A percentile compares a stretch with the other conserved stretches of the same genome.
These are phyloP conservation scores for Arthrocladium fulminans DNA, from an alignment of 2,329 filamentous ascomycete genomes.

Conservation along the genomic window DNA sequence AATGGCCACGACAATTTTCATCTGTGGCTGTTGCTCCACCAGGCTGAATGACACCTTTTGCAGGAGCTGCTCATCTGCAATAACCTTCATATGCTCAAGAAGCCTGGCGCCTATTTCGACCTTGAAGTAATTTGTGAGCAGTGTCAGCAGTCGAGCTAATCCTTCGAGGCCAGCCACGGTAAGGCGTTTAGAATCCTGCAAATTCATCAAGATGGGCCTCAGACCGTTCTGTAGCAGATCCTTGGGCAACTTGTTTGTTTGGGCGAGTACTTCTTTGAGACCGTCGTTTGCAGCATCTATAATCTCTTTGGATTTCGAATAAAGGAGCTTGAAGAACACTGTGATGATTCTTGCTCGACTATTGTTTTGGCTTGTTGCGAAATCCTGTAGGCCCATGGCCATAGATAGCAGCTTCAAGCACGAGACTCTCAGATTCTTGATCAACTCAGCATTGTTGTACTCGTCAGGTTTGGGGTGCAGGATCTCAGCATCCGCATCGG, in stretches of 20 bases:
- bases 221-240: constrained; percentile 90
- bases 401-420: constrained; percentile 90
- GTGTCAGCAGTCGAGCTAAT: constrained; percentile 74
- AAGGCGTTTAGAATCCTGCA: constrained; percentile 86
- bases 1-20: constrained; percentile 91
- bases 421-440: constrained; percentile 81
- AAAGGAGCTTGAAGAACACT: constrained; percentile 96
- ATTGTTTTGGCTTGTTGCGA: constrained; percentile 60
- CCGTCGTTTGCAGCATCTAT: constrained; percentile 91
- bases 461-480: constrained; percentile 87
- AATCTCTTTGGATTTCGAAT: constrained; percentile 83
- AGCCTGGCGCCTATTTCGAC: constrained; percentile 90
- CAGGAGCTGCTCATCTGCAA: constrained; percentile 69
- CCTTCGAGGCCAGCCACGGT: constrained; percentile 86
- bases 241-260: constrained; percentile 87
- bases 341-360: constrained; percentile 65
- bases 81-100: constrained; percentile 86
- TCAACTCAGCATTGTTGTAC: constrained; percentile 89
- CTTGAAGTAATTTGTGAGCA: constrained; percentile 98
- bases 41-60: constrained; percentile 91
- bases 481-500: constrained; percentile 89
- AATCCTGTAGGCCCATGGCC: constrained; percentile 87
- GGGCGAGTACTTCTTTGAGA: constrained; percentile 74
- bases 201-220: constrained; percentile 87
- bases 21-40: constrained; percentile 82